phyloP scores from a whole-genome alignment of 2,329 filamentous ascomycete species.

The Fusarium austroafricanum region DNA sequence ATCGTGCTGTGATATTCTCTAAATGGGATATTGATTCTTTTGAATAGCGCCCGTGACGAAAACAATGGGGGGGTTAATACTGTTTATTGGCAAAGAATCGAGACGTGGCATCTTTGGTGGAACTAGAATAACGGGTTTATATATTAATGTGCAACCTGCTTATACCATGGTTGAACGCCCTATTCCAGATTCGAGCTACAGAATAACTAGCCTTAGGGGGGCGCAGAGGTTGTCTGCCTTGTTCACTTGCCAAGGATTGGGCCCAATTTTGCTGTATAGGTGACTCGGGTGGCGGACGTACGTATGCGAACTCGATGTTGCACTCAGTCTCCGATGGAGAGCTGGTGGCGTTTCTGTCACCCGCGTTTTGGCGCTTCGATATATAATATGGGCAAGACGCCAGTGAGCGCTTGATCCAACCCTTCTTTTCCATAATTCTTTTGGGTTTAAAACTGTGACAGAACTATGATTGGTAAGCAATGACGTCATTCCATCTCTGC shows the following conservation, averaged over 20 bases:
- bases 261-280: background rate
- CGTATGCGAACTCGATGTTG: constrained; percentile 3
- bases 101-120: no score
- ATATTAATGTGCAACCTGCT: constrained; percentile 6
- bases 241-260: constrained; percentile 5
- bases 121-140: background rate
- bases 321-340: constrained; percentile 9
- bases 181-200: constrained; percentile 5
- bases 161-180: constrained; percentile 2
- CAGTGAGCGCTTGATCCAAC: constrained; percentile 3
- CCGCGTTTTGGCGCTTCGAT: constrained; percentile 7
- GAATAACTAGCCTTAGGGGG: background rate
- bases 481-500: constrained; percentile 1
- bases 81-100: no score
- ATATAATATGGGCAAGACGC: constrained; percentile 13
- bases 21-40: no score
- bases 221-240: constrained; percentile 12
- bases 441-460: constrained; percentile 7
- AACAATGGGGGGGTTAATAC: no score
- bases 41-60: no score
- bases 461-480: constrained; percentile 21
- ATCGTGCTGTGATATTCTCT: no score
- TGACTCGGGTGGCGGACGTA: constrained; percentile 1
- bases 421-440: constrained; percentile 9
- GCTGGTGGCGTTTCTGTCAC: constrained; percentile 2